Evolutionary conservation across 2,329 filamentous ascomycete species (phyloP), one percentile per base, ranked within the genome.

Genomic region (Chalara sp.): DNA sequence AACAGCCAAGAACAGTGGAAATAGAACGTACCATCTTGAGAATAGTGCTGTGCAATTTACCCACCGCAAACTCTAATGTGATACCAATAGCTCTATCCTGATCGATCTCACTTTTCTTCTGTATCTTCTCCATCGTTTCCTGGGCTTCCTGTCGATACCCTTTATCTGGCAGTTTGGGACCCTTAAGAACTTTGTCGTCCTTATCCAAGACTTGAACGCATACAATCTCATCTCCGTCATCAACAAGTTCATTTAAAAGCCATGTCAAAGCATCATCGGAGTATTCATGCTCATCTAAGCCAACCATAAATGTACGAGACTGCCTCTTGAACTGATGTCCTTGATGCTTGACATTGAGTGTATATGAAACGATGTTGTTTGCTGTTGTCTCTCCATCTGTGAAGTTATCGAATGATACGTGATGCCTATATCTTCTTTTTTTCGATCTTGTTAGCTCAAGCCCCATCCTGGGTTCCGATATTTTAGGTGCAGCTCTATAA

Each of bases 401-500:
- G 62, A 88, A 87, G 1, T 84, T 88, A 65, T 89, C 83, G 64
- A 89, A 88, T n/a, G 81, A 84, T 33, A 89, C 83, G 57, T 83
- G 82, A 42, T 78, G 74, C 51, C 82, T 75, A 65, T 86, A 88
- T 50, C 80, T 79, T 50, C 80, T 63, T 50, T 59, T 58, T 33
- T 52, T 51, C 12, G 56, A 31, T 52, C 57, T 53, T 43, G 55
- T 48, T 46, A 29, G 6, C 33, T 29, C 43, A 31, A 40, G 7
- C 21, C 21, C 21, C 21, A 21, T 21, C 21, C 21, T 21, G 3
- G 21, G 21, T 21, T 21, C 21, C 21, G 21, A 21, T 3, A 21
- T 21, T 21, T 21, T 21, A 21, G 21, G 21, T 21, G 21, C 21
- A 21, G 3, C 21, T 21, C 21, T 21, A 21, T 21, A 21, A 21